Evolutionary conservation across 257 asterid species (phyloP), one percentile per base, ranked within the genome.

Genomic region (Handroanthus guayacan): DNA sequence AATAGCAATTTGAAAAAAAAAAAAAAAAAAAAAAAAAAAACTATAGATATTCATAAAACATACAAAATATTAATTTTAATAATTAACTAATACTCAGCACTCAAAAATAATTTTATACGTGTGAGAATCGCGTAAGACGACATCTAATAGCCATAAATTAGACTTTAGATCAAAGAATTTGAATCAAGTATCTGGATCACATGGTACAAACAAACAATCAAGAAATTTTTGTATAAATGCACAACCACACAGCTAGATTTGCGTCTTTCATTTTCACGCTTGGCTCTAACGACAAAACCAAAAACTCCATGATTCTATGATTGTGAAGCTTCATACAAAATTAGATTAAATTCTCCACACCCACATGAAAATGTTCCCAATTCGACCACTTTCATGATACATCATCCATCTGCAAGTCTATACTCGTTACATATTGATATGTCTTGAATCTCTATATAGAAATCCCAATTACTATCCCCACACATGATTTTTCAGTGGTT

Each of bases 301-400:
- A 25, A 62, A 67, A 64, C 43, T 67, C 31, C 11, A 39, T 52
- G 67, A 71, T 17, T 52, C 6, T 16, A n/a, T 52, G 72, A 62
- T 41, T 6, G 77, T 39, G 76, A 70, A 44, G 58, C n/a, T 25
- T 77, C 16, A 47, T 69, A 64, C 1, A 14, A 38, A 17, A 76
- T 54, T 44, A 61, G 63, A 67, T 63, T 45, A 62, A 45, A 47
- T 34, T 43, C 47, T 20, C 48, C 34, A 43, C 48, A 10, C 47
- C 47, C 82, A 72, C 82, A 72, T 79, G 82, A 79, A 79, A 79
- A 64, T 79, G 79, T 66, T 66, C 67, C 75, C 47, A 12, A 8
- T n/a, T 12, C 41, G 3, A 4, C 16, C 17, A 57, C 47, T 44
- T 36, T 8, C 41, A 34, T 20, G 14, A 20, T 57, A 65, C 44